Conservation (phyloP, 2,329 filamentous ascomycete genomes). For the Aspergillus chevalieri region DNA sequence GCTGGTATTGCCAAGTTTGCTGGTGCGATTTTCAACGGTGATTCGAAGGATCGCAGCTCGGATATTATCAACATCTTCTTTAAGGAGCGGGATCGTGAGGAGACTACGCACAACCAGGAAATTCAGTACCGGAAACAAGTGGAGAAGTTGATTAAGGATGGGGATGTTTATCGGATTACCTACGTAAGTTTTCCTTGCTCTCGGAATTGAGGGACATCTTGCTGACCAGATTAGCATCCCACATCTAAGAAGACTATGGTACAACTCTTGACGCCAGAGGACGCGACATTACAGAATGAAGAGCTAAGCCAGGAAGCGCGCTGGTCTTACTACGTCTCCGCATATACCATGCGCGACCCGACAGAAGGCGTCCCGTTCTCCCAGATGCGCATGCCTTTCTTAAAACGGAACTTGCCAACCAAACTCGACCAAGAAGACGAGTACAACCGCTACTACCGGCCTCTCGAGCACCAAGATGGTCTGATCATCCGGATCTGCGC, state of each 20-base stretch:
- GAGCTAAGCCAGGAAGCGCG: conserved; percentile 57
- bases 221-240: conserved; percentile 53
- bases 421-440: conserved; percentile 57
- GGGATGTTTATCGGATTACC: conserved; percentile 81
- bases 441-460: conserved; percentile 50
- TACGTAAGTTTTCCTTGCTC: conserved; percentile 61
- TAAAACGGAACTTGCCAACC: conserved; percentile 64
- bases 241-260: conserved; percentile 61
- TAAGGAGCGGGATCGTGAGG: conserved; percentile 70
- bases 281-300: conserved; percentile 68
- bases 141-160: conserved; percentile 87
- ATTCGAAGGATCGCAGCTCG: conserved; percentile 86
- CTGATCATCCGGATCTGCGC: conserved; percentile 68
- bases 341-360: conserved; percentile 79
- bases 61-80: conserved; percentile 87
- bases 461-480: conserved; percentile 59
- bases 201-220: background rate
- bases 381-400: conserved; percentile 61
- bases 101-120: conserved; percentile 84
- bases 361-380: conserved; percentile 70
- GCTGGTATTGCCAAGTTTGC: conserved; percentile 74
- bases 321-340: conserved; percentile 95
- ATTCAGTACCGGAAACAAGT: conserved; percentile 86
- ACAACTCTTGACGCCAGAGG: conserved; percentile 80
- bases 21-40: conserved; percentile 73